Conservation (phyloP, 768 basidiomycete species). For the Chalciporus pseudorubinellus region DNA sequence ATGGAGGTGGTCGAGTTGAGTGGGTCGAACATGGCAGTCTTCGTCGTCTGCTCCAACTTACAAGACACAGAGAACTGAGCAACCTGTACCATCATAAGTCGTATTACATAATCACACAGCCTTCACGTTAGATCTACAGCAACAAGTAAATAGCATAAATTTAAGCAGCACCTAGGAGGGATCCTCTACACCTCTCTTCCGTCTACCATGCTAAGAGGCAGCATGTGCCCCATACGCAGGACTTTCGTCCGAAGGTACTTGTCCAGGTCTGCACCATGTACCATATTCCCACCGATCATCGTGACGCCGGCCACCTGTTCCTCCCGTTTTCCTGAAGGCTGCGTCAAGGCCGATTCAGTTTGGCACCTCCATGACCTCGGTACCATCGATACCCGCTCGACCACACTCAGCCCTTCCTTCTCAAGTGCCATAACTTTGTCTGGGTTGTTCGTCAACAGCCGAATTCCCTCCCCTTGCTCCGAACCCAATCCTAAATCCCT, state of each 20-base stretch:
- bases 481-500: slow-evolving; percentile 78
- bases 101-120: slow-evolving; percentile 16
- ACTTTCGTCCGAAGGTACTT: slow-evolving; percentile 96
- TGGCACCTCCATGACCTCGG: slow-evolving; percentile 74
- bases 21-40: slow-evolving; percentile 64
- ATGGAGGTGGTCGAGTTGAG: slow-evolving; percentile 53
- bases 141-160: slow-evolving; percentile 1
- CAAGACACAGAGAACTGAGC: background rate
- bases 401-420: slow-evolving; percentile 74
- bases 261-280: slow-evolving; percentile 83
- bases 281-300: slow-evolving; percentile 75
- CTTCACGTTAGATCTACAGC: background rate
- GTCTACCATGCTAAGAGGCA: slow-evolving; percentile 46
- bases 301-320: slow-evolving; percentile 61
- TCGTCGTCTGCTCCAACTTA: background rate
- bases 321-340: slow-evolving; percentile 12
- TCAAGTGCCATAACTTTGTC: slow-evolving; percentile 90
- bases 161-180: background rate
- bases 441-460: slow-evolving; percentile 95
- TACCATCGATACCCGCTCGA: slow-evolving; percentile 91
- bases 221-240: slow-evolving; percentile 94
- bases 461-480: slow-evolving; percentile 55
- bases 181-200: background rate
- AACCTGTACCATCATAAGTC: background rate
- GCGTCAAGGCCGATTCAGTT: slow-evolving; percentile 16